Conservation (phyloP, 1,284 basidiomycete genomes). For the Trichosporon sp. region DNA sequence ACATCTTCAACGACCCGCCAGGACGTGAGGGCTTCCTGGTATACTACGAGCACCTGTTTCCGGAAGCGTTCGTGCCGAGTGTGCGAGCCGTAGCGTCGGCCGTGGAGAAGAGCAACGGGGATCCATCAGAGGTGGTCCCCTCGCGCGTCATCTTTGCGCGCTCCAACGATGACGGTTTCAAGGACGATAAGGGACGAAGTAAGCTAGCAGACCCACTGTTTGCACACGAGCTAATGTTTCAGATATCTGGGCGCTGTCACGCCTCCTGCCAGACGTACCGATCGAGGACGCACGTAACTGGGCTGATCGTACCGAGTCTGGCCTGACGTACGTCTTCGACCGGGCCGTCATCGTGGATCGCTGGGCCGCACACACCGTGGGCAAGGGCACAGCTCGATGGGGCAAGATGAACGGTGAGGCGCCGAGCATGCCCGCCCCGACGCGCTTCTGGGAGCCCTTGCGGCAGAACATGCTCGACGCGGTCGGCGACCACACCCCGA, state of each 20-base stretch:
- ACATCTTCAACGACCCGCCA: conserved; percentile 40
- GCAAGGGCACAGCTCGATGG: conserved; percentile 29
- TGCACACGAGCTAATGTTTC: neutral
- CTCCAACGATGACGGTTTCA: conserved; percentile 11
- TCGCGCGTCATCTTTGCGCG: conserved; percentile 35
- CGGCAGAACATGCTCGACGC: conserved; percentile 28
- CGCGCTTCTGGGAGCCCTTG: conserved; percentile 32
- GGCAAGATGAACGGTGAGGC: conserved; percentile 44
- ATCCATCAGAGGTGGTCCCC: conserved; percentile 14
- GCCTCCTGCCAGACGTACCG: conserved; percentile 28
- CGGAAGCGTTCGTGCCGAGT: conserved; percentile 34
- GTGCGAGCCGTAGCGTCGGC: conserved; percentile 23
- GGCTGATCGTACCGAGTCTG: conserved; percentile 26
- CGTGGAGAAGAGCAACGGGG: neutral
- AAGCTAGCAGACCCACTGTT: conserved; percentile 8
- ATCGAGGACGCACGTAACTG: conserved; percentile 37
- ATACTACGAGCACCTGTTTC: conserved; percentile 34
- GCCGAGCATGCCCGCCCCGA: conserved; percentile 19
- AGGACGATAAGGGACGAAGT: conserved; percentile 33
- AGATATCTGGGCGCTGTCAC: conserved; percentile 40
- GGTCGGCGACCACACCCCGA: conserved; percentile 15
- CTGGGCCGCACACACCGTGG: conserved; percentile 35
- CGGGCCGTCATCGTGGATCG: conserved; percentile 43
- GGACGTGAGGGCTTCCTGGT: conserved; percentile 22
- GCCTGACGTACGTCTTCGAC: conserved; percentile 37